Evolutionary conservation across 164 flowering plant genomes (phyloP), one percentile per base, ranked within the genome.

Genomic region (Cinnamomum chago): DNA sequence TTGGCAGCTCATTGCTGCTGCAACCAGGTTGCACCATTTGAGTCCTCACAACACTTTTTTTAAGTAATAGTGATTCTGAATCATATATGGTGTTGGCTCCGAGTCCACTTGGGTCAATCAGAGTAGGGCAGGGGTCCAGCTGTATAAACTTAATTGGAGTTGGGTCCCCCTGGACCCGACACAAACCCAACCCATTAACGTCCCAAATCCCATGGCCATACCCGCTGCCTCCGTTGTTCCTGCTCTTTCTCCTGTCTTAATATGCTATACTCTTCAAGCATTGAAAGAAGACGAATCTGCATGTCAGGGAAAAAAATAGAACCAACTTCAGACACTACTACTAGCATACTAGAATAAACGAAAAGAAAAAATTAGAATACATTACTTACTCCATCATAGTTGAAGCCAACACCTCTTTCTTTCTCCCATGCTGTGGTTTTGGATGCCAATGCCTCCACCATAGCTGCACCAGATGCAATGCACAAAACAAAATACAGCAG

Each of bases 201-300:
- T 25, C 27, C 5, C 6, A 22, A 25, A 20, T 1, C 67, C 14
- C 15, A 22, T 65, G 50, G 35, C 0, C 66, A 35, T 88, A 94
- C 98, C 88, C 94, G 75, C 78, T 88, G 88, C 80, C 97, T 88
- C 72, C 85, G 86, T 17, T 84, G 92, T 76, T 89, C 93, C 82
- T 88, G 85, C 78, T 95, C 99, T 79, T 90, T 95, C 82, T 93
- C 99, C 78, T 92, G 83, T 58, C 92, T 79, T 75, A 88, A 67
- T 55, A 87, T 80, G 25, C 73, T 88, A 62, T 93, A 93, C 62
- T 89, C 97, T 80, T 95, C 94, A 70, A 95, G 90, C 95, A 93
- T 92, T 24, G 93, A 81, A 72, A 95, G 88, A 65, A 95, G 88
- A 50, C 85, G 89, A 67, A 86, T 77, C 99, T 95, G 81, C 24